phyloP scores from a whole-genome alignment of 257 asterid species.

The Solanum megistacrolobum region DNA sequence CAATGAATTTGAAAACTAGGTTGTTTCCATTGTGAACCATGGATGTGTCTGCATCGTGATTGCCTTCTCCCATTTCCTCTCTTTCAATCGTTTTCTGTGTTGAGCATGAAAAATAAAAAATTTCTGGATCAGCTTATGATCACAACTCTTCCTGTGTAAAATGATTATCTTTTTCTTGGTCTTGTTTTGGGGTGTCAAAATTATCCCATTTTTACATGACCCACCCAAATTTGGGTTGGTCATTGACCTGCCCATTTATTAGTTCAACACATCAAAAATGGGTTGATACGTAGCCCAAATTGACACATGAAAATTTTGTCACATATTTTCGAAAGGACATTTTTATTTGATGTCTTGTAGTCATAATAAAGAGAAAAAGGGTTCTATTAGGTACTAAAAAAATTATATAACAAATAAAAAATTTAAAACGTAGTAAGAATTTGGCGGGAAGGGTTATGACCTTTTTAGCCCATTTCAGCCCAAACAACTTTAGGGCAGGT shows the following conservation, averaged over 20 bases:
- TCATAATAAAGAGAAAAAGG: background rate
- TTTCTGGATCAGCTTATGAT: background rate
- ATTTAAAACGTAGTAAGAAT: background rate
- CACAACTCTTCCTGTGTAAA: background rate
- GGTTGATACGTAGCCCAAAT: background rate
- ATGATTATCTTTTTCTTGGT: background rate
- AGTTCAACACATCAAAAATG: background rate
- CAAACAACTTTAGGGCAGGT: background rate
- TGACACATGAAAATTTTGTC: background rate
- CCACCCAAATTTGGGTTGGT: background rate
- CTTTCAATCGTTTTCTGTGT: background rate
- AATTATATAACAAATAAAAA: background rate
- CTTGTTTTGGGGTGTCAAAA: background rate
- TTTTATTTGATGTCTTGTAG: background rate
- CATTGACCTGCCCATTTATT: background rate
- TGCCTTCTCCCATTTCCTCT: background rate
- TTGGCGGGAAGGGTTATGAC: background rate
- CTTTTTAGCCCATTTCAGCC: background rate
- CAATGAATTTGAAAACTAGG: background rate
- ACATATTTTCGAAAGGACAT: background rate
- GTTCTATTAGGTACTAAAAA: background rate
- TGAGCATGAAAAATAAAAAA: background rate
- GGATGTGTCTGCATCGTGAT: background rate
- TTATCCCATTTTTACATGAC: background rate
- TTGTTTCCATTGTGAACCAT: background rate